Percentiles rank a stretch among this genome's conserved stretches.
Evolutionary conservation across 2,329 filamentous ascomycete genomes (phyloP).

Genomic region (Neoscytalidium dimidiatum): DNA sequence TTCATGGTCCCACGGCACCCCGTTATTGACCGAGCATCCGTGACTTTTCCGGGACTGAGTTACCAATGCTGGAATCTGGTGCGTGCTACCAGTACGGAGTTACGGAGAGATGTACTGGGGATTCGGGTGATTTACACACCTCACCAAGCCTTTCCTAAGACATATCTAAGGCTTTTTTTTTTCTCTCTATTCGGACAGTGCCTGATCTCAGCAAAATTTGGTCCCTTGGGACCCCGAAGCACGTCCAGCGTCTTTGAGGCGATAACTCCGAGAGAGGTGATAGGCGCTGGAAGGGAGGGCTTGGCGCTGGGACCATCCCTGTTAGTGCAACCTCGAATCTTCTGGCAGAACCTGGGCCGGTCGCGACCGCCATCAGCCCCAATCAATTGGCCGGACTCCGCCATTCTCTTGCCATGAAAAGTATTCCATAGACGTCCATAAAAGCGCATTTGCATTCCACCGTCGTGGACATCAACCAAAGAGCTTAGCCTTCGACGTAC

Average conservation of each 20-base stretch:
- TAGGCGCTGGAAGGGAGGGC: not conserved
- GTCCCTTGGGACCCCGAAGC: not conserved
- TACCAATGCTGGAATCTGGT: not conserved
- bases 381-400: not conserved
- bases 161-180: not conserved
- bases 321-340: constrained; percentile 10
- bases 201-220: not conserved
- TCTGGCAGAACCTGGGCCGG: constrained; percentile 15
- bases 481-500: not conserved
- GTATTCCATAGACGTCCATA: not conserved
- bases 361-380: not conserved
- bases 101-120: not conserved
- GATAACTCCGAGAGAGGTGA: not conserved
- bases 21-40: not conserved
- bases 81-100: not conserved
- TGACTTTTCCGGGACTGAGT: not conserved
- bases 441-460: not conserved
- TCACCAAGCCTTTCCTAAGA: not conserved
- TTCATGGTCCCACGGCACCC: not conserved
- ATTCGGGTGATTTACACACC: not conserved
- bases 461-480: not conserved
- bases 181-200: no score
- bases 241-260: not conserved
- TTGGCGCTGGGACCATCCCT: constrained; percentile 5
- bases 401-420: not conserved